phyloP scores from a whole-genome alignment of 768 basidiomycete genomes.

The Kwoniella dendrophila region DNA sequence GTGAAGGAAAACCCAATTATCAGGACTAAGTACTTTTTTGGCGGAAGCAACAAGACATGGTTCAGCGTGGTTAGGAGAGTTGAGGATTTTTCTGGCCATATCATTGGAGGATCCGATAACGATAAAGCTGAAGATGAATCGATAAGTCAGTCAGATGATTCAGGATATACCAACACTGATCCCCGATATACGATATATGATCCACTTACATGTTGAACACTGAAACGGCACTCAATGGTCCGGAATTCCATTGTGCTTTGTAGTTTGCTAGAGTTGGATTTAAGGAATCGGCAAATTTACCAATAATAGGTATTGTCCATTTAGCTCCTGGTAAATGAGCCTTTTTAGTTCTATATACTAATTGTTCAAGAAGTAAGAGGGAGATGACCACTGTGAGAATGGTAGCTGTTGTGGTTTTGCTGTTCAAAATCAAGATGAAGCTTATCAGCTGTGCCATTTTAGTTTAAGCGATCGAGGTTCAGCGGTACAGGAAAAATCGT shows the following conservation, averaged over 20 bases:
- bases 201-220: constrained; percentile 91
- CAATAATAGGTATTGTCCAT: constrained; percentile 98
- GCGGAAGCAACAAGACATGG: constrained; percentile 92
- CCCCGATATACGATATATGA: not conserved
- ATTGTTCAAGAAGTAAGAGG: constrained; percentile 75
- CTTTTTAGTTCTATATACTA: constrained; percentile 86
- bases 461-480: too few species aligned
- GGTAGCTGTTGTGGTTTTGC: constrained; percentile 50
- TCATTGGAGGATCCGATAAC: constrained; percentile 96
- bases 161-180: not conserved
- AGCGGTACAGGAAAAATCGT: too few species aligned
- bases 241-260: constrained; percentile 87
- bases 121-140: constrained; percentile 71
- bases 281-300: constrained; percentile 90
- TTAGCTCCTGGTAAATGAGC: constrained; percentile 77
- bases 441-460: too few species aligned
- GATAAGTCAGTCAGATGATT: not conserved
- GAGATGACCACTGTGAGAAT: constrained; percentile 65
- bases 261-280: constrained; percentile 89
- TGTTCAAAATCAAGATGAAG: constrained; percentile 12
- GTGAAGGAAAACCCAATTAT: constrained; percentile 98
- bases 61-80: constrained; percentile 88
- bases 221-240: constrained; percentile 81
- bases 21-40: constrained; percentile 76
- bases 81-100: constrained; percentile 90